Base-by-base conservation (phyloP, 768 basidiomycete genomes). In the Suillus ampliporus region DNA sequence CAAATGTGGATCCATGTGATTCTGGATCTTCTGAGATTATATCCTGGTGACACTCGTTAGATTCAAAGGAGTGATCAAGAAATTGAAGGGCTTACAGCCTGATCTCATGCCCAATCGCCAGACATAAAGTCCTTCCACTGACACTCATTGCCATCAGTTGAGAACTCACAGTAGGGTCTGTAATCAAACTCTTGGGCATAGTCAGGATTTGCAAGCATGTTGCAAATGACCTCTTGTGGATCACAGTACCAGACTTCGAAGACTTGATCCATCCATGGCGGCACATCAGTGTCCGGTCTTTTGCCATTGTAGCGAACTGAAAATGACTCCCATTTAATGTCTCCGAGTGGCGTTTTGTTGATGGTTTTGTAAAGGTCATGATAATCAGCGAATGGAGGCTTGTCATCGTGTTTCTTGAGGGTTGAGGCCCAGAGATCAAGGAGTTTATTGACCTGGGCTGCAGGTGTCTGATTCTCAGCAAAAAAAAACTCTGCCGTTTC, bases 71-170 rank as follows among this genome's bases (percentile, higher is more conserved):
- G 6, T 31, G 31, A 31, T 31, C 31, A 31, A 31, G 31, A 31
- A 31, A 31, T 31, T 31, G 31, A 31, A 31, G 6, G 14, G 72
- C 72, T 11, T 68, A 81, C 79, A 5, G 69, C 73, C 57, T 74
- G 68, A 14, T 64, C 31, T 69, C 69, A 75, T 1, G 65, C 71
- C 74, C 72, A 76, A n/a, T 72, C 61, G 4, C 69, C 73, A 11
- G 72, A 74, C 64, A 77, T 69, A 26, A 62, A 68, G 47, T 68
- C 68, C 44, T 40, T 40, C 28, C 41, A 69, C 31, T 61, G 64
- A 2, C 64, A 64, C 7, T 60, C 35, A 1, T 61, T 34, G 3
- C 58, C 61, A 13, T 66, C 34, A 5, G 44, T 47, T 4, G 60
- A 60, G 43, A 64, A 69, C 53, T 71, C 65, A 11, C 34, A 28